Percentiles rank a stretch among this genome's conserved stretches.
Conservation (phyloP, 2,329 filamentous ascomycete species). For the Cladophialophora immunda region DNA sequence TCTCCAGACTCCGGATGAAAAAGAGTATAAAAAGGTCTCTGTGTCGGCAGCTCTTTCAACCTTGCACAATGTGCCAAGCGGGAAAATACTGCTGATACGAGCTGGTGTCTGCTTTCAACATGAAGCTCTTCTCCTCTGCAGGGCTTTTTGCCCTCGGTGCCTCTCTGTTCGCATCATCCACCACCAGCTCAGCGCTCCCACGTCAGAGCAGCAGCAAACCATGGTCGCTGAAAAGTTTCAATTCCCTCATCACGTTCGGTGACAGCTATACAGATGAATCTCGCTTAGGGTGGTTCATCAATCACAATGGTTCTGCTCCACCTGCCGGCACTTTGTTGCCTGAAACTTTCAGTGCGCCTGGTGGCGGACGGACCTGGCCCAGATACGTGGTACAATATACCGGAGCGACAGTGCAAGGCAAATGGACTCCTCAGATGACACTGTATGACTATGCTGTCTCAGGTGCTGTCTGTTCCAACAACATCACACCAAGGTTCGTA, state of each 20-base stretch:
- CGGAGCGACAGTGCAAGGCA: constrained; percentile 61
- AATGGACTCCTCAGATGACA: constrained; percentile 38
- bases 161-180: constrained; percentile 5
- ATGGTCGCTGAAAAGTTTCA: constrained; percentile 57
- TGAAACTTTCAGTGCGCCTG: constrained; percentile 61
- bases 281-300: constrained; percentile 69
- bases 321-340: constrained; percentile 67
- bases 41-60: background rate
- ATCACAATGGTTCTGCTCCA: constrained; percentile 66
- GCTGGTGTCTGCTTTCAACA: background rate
- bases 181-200: constrained; percentile 11
- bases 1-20: background rate
- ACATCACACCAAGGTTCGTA: constrained; percentile 60
- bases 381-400: constrained; percentile 70
- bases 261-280: constrained; percentile 81
- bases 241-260: constrained; percentile 74
- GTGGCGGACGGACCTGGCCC: constrained; percentile 74
- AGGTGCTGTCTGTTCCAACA: constrained; percentile 76
- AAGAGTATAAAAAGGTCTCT: background rate
- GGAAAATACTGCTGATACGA: background rate
- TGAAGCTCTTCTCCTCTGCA: background rate
- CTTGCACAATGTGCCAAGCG: background rate
- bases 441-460: constrained; percentile 75
- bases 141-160: background rate
- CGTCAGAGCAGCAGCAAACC: constrained; percentile 26